Evolutionary conservation across 129 eudicot species (phyloP), one percentile per base, ranked within the genome.

Genomic region (Smallanthus sonchifolius): DNA sequence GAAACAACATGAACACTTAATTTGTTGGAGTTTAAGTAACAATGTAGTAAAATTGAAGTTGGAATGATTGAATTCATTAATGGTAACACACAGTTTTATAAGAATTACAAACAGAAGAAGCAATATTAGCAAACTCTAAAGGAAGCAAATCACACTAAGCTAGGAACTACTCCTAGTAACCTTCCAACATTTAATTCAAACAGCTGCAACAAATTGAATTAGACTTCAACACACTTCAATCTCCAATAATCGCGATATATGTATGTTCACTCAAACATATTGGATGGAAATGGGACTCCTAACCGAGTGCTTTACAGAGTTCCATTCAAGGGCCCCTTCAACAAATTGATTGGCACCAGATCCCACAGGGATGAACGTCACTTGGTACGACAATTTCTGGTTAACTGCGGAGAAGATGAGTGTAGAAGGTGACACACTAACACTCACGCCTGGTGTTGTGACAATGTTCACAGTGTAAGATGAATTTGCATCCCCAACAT

Each of bases 401-500:
- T 84, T 81, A 65, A 70, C 54, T 13, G 52, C 37, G 4, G 84
- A 65, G 76, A 83, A 83, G 14, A 61, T 36, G 0, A 84, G 83
- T 3, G 39, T 75, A 19, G 76, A 34, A 5, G 88, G 86, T 38
- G 69, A 77, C 44, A 84, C 86, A 14, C 1, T 14, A 40, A 84
- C 20, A 1, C 40, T 60, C 60, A 83, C 54, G 32, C 84, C 80
- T 0, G 44, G 74, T 20, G 79, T 64, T 4, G 79, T 5, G 3
- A 20, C 30, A 37, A 81, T 19, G 24, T 75, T 38, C 11, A 75
- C 65, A 0, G 13, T 36, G 38, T 83, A 86, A 15, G 79, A 65
- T 19, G 84, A 84, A 75, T 45, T 79, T 56, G 84, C 84, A 34
- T 67, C 82, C 3, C 91, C 88, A 54, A 86, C 91, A 16, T 86